Evolutionary conservation across 805 yeast species (phyloP).

Genomic region (Candida silvicultrix): DNA sequence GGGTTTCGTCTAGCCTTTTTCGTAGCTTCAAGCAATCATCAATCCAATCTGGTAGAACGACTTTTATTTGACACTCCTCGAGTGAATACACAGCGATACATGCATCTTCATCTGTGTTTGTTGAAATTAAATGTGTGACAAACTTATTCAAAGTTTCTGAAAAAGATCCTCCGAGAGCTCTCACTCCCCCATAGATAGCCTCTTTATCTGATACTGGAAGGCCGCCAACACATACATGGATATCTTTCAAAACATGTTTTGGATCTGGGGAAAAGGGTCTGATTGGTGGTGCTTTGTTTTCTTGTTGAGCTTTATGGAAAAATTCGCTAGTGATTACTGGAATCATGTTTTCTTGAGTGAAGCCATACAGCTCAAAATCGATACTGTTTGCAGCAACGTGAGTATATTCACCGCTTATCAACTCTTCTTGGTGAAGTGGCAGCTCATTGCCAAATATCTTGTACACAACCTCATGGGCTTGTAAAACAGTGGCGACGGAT

Average conservation of each 20-base stretch:
- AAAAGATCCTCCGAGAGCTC: conserved; percentile 73
- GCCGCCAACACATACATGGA: conserved; percentile 55
- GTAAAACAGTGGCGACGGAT: conserved; percentile 9
- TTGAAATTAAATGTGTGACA: conserved; percentile 75
- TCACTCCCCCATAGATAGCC: conserved; percentile 57
- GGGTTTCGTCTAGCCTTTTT: conserved; percentile 42
- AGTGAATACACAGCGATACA: conserved; percentile 43
- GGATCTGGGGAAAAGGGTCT: conserved; percentile 71
- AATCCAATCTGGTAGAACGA: conserved; percentile 78
- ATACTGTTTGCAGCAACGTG: conserved; percentile 45
- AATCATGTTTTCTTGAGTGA: conserved; percentile 45
- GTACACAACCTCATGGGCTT: conserved; percentile 16
- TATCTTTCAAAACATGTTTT: conserved; percentile 52
- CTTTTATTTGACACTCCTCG: conserved; percentile 37
- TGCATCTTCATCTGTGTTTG: conserved; percentile 50
- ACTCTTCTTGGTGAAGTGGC: conserved; percentile 13
- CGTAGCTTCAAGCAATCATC: conserved; percentile 57
- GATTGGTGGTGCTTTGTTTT: conserved; percentile 38
- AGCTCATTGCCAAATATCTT: conserved; percentile 10
- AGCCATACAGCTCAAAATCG: conserved; percentile 43
- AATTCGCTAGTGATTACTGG: conserved; percentile 63
- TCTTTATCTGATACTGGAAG: conserved; percentile 55
- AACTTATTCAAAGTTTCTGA: conserved; percentile 53
- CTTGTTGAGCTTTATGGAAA: conserved; percentile 42
- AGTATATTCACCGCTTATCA: conserved; percentile 16